These are phyloP conservation scores for Anaeromyces robustus DNA, from an alignment of 192 early-diverging fungal genomes.

Conservation along the genomic window DNA sequence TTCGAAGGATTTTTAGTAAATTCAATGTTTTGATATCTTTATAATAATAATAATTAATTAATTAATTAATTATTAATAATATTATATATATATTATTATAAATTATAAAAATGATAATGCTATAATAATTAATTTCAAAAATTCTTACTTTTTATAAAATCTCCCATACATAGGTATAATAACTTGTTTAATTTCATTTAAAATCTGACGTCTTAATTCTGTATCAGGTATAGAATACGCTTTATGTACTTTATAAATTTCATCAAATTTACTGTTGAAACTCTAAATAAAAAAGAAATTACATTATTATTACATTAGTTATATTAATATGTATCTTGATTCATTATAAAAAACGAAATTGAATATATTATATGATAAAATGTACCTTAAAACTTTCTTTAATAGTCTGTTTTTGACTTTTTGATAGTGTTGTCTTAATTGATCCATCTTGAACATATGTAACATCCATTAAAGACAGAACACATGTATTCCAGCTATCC, in stretches of 20 bases:
- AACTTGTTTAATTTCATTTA: slow-evolving; percentile 53
- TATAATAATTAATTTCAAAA: too few relatives aligned
- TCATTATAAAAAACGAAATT: too few relatives aligned
- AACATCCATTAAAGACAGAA: slow-evolving; percentile 56
- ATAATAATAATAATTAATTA: not conserved
- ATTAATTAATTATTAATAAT: not conserved
- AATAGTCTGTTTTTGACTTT: slow-evolving; percentile 48
- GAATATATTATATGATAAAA: too few relatives aligned
- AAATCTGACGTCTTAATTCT: slow-evolving; percentile 50
- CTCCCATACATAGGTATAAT: slow-evolving; percentile 62
- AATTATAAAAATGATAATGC: too few relatives aligned
- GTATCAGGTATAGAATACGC: slow-evolving; percentile 61
- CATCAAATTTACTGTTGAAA: slow-evolving; percentile 74
- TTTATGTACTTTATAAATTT: slow-evolving; percentile 46
- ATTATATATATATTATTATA: too few relatives aligned
- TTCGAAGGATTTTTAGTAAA: slow-evolving; percentile 71
- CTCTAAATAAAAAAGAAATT: slow-evolving; percentile 22
- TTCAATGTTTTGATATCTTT: slow-evolving; percentile 43
- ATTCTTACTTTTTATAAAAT: slow-evolving; percentile 53
- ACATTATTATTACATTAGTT: too few relatives aligned
- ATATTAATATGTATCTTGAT: too few relatives aligned
- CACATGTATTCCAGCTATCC: slow-evolving; percentile 59
- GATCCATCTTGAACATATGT: slow-evolving; percentile 49
- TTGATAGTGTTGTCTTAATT: slow-evolving; percentile 40
- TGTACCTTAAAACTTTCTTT: slow-evolving; percentile 72